Evolutionary conservation across 768 basidiomycete species (phyloP), one percentile per base, ranked within the genome.

Genomic region (Crepidotus variabilis): DNA sequence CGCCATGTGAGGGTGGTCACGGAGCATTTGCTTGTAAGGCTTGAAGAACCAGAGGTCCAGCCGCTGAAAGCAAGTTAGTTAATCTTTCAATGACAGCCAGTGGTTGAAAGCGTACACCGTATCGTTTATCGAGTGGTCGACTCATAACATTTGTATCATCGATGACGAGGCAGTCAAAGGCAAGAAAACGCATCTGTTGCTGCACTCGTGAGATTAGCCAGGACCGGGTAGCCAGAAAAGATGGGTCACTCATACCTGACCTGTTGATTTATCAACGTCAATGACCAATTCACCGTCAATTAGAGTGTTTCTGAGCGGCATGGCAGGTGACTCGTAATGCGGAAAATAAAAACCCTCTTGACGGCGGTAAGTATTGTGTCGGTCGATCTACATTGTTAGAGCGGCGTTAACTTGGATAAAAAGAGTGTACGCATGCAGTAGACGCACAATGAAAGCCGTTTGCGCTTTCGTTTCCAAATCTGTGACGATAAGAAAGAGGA

Each of bases 241-340:
- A 20, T 51, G 24, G 2, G 39, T 10, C 22, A 39, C 49, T 69
- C 85, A 60, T 61, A 92, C 94, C 66, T 77, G 73, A 47, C 82
- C 83, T 33, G 87, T 93, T 35, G 69, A 71, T 8, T 88, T 89
- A 67, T 98, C 92, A 22, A 88, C 80, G 65, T 99, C 97, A 52
- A 92, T 76, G 5, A 99, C 94, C 45, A 98, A 83, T 68, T 99
- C 97, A 35, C 92, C 97, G 65, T 99, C 97, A 18, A 98, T 71
- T 9, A 99, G 75, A 0, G 92, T 92, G 66, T 90, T 87, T 60
- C 82, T 78, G 39, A 97, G 78, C 2, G 89, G 87, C 18, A 74
- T 76, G 59, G 74, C 74, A 1, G 82, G 85, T 58, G 87, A 79
- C 61, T 90, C 90, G 63, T 89, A 86, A 65, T 95, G 92, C 21